These are phyloP conservation scores for Pisolithus sp. DNA, from an alignment of 768 basidiomycete species.

Conservation along the genomic window DNA sequence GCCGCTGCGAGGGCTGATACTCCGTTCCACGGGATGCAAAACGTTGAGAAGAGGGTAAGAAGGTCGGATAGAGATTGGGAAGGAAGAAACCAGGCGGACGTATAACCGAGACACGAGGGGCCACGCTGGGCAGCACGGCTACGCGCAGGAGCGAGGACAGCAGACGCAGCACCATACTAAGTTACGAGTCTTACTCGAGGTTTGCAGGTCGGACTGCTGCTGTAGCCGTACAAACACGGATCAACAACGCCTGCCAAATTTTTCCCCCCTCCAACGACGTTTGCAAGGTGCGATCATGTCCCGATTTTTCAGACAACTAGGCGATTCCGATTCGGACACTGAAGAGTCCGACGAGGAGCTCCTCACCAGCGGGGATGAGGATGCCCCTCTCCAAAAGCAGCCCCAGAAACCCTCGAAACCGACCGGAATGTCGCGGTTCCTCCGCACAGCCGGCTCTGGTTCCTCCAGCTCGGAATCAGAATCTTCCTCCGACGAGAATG, in stretches of 20 bases:
- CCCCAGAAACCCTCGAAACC: constrained; percentile 33
- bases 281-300: constrained; percentile 47
- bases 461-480: constrained; percentile 53
- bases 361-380: constrained; percentile 69
- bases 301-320: constrained; percentile 82
- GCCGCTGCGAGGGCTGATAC: constrained; percentile 94
- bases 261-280: background rate
- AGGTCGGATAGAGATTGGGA: constrained; percentile 9
- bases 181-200: no score
- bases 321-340: constrained; percentile 72
- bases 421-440: constrained; percentile 65
- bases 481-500: constrained; percentile 47
- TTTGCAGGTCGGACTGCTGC: no score
- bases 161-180: no score
- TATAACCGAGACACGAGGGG: background rate
- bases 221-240: background rate
- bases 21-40: constrained; percentile 73
- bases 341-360: constrained; percentile 70
- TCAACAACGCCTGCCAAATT: background rate
- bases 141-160: no score
- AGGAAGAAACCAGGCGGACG: constrained; percentile 6
- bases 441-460: constrained; percentile 57
- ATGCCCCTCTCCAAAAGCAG: constrained; percentile 42
- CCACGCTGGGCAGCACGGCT: background rate
- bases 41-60: constrained; percentile 33